Conservation (phyloP, 352 stramenopile genomes). For the Globisporangium nagaii region DNA sequence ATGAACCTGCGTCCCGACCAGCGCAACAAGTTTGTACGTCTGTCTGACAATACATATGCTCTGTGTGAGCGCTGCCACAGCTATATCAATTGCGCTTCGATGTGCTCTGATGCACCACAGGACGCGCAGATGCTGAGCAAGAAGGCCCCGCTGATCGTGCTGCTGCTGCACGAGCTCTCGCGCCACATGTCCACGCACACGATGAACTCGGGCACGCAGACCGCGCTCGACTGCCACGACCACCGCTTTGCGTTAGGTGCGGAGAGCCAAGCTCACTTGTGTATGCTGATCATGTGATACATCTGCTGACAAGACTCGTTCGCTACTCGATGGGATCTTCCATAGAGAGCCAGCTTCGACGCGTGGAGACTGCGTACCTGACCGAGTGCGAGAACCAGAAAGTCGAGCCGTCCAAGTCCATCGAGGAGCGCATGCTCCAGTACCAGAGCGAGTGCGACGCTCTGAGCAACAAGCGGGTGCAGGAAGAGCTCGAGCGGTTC, state of each 20-base stretch:
- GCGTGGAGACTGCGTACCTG: conserved; percentile 59
- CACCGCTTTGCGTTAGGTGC: conserved; percentile 44
- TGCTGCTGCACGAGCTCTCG: conserved; percentile 36
- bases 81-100: no score
- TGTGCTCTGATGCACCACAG: no score
- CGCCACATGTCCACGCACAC: conserved; percentile 25
- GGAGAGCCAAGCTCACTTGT: no score
- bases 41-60: no score
- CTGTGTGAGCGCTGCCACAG: no score
- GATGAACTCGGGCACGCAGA: conserved; percentile 48
- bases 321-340: no score
- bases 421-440: conserved; percentile 59
- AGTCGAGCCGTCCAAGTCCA: conserved; percentile 21
- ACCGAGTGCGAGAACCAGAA: conserved; percentile 35
- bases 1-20: conserved; percentile 20
- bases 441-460: conserved; percentile 69
- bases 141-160: conserved; percentile 21
- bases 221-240: conserved; percentile 57
- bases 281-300: no score
- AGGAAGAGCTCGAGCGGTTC: conserved; percentile 53
- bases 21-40: conserved; percentile 23
- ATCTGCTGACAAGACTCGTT: no score
- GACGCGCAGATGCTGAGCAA: conserved; percentile 12
- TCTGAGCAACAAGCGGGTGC: conserved; percentile 41
- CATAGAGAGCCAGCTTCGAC: conserved; percentile 62